A percentile compares a stretch with the other conserved stretches of the same genome.
Conservation (phyloP, 108 stramenopile species). For the Skeletonema grethae region DNA sequence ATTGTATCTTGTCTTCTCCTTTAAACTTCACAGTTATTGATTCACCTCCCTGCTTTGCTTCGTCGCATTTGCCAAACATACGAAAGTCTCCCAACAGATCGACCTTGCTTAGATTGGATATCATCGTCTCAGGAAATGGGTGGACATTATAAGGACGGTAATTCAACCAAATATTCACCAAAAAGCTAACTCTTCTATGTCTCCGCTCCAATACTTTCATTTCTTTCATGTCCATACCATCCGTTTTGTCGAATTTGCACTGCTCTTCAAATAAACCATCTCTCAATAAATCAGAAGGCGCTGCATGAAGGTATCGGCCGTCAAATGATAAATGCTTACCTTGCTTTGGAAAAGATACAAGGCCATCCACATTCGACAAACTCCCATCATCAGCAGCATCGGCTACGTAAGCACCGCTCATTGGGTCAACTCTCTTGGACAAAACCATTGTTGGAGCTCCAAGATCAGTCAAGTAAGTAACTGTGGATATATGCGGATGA, state of each 20-base stretch:
- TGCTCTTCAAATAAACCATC: constrained; percentile 58
- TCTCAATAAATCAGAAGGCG: constrained; percentile 68
- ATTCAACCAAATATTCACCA: constrained; percentile 50
- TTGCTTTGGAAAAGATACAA: constrained; percentile 66
- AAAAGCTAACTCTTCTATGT: constrained; percentile 42
- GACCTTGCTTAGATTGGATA: constrained; percentile 26
- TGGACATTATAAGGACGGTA: constrained; percentile 36
- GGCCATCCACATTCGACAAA: constrained; percentile 34
- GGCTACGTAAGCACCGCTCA: constrained; percentile 66
- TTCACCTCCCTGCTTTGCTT: background rate
- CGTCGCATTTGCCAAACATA: constrained; percentile 14
- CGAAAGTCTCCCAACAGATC: constrained; percentile 28
- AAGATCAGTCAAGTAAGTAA: constrained; percentile 76
- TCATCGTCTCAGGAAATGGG: constrained; percentile 43
- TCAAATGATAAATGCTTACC: constrained; percentile 87
- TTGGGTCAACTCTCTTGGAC: constrained; percentile 56
- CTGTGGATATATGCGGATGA: constrained; percentile 85
- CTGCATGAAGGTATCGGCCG: constrained; percentile 78
- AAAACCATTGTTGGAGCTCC: constrained; percentile 73
- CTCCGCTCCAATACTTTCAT: constrained; percentile 28
- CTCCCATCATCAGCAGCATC: constrained; percentile 4
- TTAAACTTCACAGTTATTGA: background rate
- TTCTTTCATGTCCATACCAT: constrained; percentile 21
- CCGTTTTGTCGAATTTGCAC: constrained; percentile 9
- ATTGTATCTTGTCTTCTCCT: background rate